phyloP scores from a whole-genome alignment of 805 yeast genomes.

The Ogataea ramenticola region DNA sequence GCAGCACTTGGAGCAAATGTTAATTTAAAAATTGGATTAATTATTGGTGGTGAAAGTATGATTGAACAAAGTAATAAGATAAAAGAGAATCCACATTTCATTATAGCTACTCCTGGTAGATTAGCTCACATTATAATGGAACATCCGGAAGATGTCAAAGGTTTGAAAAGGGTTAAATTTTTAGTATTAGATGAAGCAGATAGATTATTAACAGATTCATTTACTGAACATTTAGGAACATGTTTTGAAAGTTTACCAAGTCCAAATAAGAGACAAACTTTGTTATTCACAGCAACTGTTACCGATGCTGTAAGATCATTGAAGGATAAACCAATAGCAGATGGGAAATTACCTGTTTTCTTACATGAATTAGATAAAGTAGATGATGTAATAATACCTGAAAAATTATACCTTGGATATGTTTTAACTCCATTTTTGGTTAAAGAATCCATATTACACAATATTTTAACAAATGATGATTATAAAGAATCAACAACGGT shows the following conservation, averaged over 20 bases:
- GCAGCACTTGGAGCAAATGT: conserved; percentile 85
- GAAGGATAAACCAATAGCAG: conserved; percentile 53
- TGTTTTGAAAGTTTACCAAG: conserved; percentile 71
- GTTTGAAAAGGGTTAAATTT: conserved; percentile 69
- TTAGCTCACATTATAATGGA: conserved; percentile 82
- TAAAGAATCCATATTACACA: conserved; percentile 80
- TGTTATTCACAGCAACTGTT: conserved; percentile 91
- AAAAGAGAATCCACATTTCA: conserved; percentile 83
- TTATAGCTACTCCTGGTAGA: conserved; percentile 96
- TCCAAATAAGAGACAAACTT: conserved; percentile 71
- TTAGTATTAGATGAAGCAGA: conserved; percentile 96
- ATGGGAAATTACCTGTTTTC: conserved; percentile 51
- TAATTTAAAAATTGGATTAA: conserved; percentile 74
- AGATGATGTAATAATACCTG: conserved; percentile 76
- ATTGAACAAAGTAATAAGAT: conserved; percentile 80
- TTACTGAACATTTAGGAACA: conserved; percentile 67
- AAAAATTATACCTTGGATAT: conserved; percentile 57
- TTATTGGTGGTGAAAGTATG: conserved; percentile 95
- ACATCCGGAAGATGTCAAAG: conserved; percentile 81
- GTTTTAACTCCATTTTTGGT: conserved; percentile 80
- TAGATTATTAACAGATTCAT: conserved; percentile 75
- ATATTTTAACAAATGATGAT: conserved; percentile 53
- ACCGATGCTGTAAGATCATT: conserved; percentile 85
- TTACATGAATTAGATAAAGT: conserved; percentile 69
- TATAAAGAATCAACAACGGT: conserved; percentile 66